A percentile compares a stretch with the other conserved stretches of the same genome.
These are phyloP conservation scores for Penicillium sp. DNA, from an alignment of 2,329 filamentous ascomycete species.

Conservation along the genomic window DNA sequence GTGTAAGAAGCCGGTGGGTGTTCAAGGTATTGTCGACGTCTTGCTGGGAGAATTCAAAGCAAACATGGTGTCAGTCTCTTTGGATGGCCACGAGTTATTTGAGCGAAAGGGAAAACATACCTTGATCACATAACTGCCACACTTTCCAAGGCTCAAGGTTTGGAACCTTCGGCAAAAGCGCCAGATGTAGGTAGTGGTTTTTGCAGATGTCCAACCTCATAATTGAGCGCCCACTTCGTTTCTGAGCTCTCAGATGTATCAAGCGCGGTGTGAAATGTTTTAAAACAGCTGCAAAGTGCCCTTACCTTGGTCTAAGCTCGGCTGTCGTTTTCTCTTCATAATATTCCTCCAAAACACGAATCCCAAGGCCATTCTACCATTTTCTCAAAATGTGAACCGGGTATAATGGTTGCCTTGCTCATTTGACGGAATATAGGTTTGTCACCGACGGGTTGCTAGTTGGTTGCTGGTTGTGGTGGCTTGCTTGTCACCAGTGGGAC, in stretches of 20 bases:
- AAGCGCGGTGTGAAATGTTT: not conserved
- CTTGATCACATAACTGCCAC: not conserved
- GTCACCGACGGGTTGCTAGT: too few species aligned
- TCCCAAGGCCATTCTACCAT: not conserved
- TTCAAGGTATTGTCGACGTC: not conserved
- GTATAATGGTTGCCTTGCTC: not conserved
- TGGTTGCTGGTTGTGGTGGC: not conserved
- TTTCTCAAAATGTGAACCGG: too few species aligned
- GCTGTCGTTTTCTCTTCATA: too few species aligned
- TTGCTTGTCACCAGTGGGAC: not conserved
- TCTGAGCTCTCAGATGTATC: not conserved
- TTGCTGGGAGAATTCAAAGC: too few species aligned
- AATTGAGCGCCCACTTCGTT: too few species aligned
- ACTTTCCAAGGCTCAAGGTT: too few species aligned
- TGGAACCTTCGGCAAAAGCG: not conserved
- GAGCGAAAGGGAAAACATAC: not conserved
- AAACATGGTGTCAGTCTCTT: not conserved
- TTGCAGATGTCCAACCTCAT: not conserved
- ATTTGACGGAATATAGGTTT: not conserved
- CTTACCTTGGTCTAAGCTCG: not conserved
- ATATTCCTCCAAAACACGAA: too few species aligned
- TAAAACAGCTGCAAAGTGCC: not conserved
- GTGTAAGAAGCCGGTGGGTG: not conserved
- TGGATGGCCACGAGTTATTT: not conserved
- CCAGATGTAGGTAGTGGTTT: not conserved